Evolutionary conservation across 768 basidiomycete genomes (phyloP), one percentile per base, ranked within the genome.

Genomic region (Amanita thiersii): DNA sequence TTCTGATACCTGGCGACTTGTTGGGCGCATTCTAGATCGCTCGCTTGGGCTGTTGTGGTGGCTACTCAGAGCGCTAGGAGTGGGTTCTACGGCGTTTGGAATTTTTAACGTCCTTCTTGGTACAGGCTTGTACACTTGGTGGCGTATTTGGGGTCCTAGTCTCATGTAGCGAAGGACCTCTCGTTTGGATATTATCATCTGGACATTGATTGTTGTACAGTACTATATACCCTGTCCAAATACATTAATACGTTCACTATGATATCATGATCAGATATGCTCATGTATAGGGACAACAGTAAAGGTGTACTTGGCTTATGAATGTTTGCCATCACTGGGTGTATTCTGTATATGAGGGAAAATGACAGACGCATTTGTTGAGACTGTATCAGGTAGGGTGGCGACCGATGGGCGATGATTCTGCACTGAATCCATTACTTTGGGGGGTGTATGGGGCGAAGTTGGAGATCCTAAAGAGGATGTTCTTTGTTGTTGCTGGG

Each of bases 11-110:
- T 88, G 88, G 62, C 73, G 74, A 33, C 76, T 77, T 54, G 57
- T 61, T 0, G 92, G 92, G 2, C 74, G 78, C 26, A 50, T 55
- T 0, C 59, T 90, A 31, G 92, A 91, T 56, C 77, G 86, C 44
- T 44, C 80, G 30, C 58, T 94, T 40, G 94, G 94, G 7, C 68
- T 79, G 47, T 59, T 73, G 6, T 97, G 92, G 93, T 86, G 75
- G 69, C 30, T 84, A 7, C 59, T 93, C 47, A 70, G 79, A 15
- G 43, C 86, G 26, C 56, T 90, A 14, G 93, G 93, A 15, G 82
- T 82, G 17, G 90, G 90, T 17, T 81, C 82, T 14, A 66, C 72
- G 1, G 53, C 66, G n/a, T 55, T 88, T 43, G 88, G 87, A 0
- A 47, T 85, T 23, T 77, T 80, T 51, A 89, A 88, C 55, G 77